Conservation (phyloP, 352 stramenopile genomes). For the Pythium catenulatum region DNA sequence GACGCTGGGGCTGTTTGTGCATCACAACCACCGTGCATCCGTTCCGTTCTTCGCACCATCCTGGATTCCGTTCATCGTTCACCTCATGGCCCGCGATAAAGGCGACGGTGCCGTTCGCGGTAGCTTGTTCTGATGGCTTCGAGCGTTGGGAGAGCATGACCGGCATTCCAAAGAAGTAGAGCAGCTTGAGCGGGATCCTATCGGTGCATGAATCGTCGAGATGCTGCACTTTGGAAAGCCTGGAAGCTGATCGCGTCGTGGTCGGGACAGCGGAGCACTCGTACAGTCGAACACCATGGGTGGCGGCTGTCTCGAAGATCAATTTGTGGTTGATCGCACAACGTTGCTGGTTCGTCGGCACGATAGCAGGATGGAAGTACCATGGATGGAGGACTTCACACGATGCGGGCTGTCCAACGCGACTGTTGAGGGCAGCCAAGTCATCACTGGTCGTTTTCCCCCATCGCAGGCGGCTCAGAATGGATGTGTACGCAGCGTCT, state of each 20-base stretch:
- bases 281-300: not conserved
- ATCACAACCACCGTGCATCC: not conserved
- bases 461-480: not conserved
- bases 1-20: too few relatives aligned
- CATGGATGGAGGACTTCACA: not conserved
- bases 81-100: not conserved
- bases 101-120: not conserved
- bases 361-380: not conserved
- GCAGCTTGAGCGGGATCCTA: not conserved
- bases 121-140: not conserved
- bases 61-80: not conserved
- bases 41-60: not conserved
- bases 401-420: not conserved
- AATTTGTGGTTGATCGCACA: not conserved
- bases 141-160: not conserved
- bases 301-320: not conserved
- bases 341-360: not conserved
- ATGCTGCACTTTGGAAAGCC: not conserved
- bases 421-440: not conserved
- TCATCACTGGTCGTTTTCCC: not conserved
- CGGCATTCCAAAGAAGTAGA: conserved; percentile 12
- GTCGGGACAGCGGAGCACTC: not conserved
- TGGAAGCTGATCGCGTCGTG: not conserved
- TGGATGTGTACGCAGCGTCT: not conserved
- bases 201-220: not conserved